Percentiles rank a stretch among this genome's conserved stretches.
These are phyloP conservation scores for Candida insectorum DNA, from an alignment of 805 yeast species.

Conservation along the genomic window DNA sequence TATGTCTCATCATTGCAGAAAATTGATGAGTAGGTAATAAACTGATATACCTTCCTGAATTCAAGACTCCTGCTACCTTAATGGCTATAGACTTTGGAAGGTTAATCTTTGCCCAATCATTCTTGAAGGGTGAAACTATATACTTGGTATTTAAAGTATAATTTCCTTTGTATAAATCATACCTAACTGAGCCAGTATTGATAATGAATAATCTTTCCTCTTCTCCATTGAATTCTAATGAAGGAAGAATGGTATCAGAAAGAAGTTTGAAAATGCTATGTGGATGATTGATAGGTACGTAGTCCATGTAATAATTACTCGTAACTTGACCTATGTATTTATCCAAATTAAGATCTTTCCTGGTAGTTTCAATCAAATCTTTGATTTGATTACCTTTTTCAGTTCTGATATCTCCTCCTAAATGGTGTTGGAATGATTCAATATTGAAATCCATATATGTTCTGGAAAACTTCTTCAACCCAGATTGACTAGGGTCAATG, in stretches of 20 bases:
- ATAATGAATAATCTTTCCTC: conserved; percentile 51
- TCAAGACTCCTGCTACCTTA: conserved; percentile 52
- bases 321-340: conserved; percentile 65
- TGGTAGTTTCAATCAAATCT: conserved; percentile 36
- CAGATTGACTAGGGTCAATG: conserved; percentile 13
- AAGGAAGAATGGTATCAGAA: conserved; percentile 53
- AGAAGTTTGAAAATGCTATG: conserved; percentile 57
- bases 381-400: conserved; percentile 50
- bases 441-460: conserved; percentile 81
- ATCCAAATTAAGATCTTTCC: conserved; percentile 52
- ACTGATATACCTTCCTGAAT: conserved; percentile 48
- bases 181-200: conserved; percentile 86
- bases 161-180: conserved; percentile 80
- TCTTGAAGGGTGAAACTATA: conserved; percentile 81
- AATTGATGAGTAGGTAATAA: conserved; percentile 24
- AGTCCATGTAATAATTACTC: conserved; percentile 59
- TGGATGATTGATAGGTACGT: conserved; percentile 53
- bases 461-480: conserved; percentile 38
- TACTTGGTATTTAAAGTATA: conserved; percentile 78
- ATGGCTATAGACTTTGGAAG: conserved; percentile 59
- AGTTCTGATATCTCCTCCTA: conserved; percentile 41
- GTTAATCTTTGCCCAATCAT: conserved; percentile 68
- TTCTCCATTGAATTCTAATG: conserved; percentile 23
- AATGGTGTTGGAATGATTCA: conserved; percentile 66
- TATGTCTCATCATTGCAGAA: conserved; percentile 2